Evolutionary conservation across 768 basidiomycete species (phyloP), one percentile per base, ranked within the genome.

Genomic region (Naematelia aurantialba): DNA sequence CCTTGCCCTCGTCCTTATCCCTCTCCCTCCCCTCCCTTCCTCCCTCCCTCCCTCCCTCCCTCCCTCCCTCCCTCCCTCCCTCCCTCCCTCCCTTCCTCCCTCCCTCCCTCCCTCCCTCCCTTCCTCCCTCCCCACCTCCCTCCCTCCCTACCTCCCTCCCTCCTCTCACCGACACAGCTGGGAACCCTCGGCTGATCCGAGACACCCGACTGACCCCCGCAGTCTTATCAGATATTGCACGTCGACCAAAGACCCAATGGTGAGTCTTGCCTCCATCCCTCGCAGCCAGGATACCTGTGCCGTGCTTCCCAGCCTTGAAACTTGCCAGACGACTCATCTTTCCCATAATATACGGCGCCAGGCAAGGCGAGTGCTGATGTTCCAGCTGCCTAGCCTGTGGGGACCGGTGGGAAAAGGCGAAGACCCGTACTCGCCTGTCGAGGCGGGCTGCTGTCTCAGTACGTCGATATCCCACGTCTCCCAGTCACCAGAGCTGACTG

Each of bases 211-310:
- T 39, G 44, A 44, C 52, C 42, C 13, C 2, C 46, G 24, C 75
- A 96, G 93, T 72, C 78, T 98, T 67, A 93, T 98, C 72, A 86
- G 88, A 47, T 96, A 90, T 76, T 93, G 91, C 83, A 91, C 90
- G 79, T 87, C 86, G 45, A 96, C 91, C 30, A 89, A 89, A 74
- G 93, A 96, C 60, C 76, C 78, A 29, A 68, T 78, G 57, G 76
- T 78, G 51, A 45, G 74, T 69, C n/a, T n/a, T n/a, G n/a, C n/a
- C n/a, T n/a, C n/a, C n/a, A n/a, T n/a, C n/a, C n/a, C n/a, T n/a
- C n/a, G n/a, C n/a, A n/a, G n/a, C n/a, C n/a, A n/a, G n/a, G n/a
- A n/a, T 1, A 17, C 14, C 14, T 13, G 14, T 52, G 25, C 5
- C 0, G 5, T 31, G 21, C 31, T 25, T 22, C 19, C 46, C 46